phyloP scores from a whole-genome alignment of 2,329 filamentous ascomycete genomes.

The Diaporthe velutina region DNA sequence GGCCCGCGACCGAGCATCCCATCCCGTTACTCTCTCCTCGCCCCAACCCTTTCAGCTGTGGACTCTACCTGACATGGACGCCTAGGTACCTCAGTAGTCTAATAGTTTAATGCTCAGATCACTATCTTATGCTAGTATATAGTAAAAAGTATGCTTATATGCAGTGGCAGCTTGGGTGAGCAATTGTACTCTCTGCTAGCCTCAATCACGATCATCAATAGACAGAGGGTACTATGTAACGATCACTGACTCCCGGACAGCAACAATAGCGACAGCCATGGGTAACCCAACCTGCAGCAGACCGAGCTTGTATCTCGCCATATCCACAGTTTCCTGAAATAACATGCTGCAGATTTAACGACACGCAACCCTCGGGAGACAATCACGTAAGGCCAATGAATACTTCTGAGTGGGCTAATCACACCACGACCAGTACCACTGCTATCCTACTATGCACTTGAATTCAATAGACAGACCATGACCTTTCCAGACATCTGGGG shows the following conservation, averaged over 20 bases:
- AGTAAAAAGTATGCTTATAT: background rate
- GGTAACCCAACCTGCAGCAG: constrained; percentile 21
- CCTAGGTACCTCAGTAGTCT: background rate
- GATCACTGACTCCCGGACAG: background rate
- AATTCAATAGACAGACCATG: no score
- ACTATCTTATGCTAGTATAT: background rate
- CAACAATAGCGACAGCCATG: constrained; percentile 15
- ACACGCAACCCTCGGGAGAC: constrained; percentile 15
- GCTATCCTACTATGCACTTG: background rate
- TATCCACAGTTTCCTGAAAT: constrained; percentile 26
- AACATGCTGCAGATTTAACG: constrained; percentile 10
- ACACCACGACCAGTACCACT: background rate
- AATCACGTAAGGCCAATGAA: background rate
- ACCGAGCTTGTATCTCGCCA: background rate
- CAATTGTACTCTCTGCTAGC: background rate
- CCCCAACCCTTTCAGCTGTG: background rate
- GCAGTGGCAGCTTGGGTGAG: background rate
- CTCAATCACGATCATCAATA: background rate
- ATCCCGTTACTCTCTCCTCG: background rate
- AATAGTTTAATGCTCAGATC: background rate
- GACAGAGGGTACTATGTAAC: background rate
- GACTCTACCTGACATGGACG: no score
- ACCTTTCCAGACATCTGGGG: background rate
- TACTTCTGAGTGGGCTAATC: background rate
- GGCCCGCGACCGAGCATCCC: constrained; percentile 13